A percentile compares a stretch with the other conserved stretches of the same genome.
Evolutionary conservation across 2,329 filamentous ascomycete species (phyloP).

Genomic region (Cytospora schulzeri): DNA sequence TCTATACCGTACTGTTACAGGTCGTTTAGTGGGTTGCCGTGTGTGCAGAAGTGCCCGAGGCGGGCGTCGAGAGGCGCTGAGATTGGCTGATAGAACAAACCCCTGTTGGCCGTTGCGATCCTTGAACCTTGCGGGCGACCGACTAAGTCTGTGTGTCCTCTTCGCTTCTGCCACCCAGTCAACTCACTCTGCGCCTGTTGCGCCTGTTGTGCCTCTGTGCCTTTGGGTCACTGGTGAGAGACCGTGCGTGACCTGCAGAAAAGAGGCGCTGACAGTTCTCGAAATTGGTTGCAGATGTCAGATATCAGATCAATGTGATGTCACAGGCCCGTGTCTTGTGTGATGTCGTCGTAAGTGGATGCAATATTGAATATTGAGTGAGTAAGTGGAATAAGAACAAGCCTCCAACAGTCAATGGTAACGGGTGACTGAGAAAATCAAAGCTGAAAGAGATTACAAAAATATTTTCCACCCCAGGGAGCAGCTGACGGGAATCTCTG

Average conservation of each 20-base stretch:
- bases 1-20: background rate
- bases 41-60: conserved; percentile 15
- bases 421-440: too few species aligned
- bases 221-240: background rate
- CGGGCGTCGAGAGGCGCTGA: conserved; percentile 15
- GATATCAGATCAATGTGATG: background rate
- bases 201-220: too few species aligned
- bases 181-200: too few species aligned
- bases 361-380: background rate
- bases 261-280: conserved; percentile 12
- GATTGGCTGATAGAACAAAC: conserved; percentile 13
- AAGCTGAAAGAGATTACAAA: too few species aligned
- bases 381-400: background rate
- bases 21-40: conserved; percentile 16
- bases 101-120: conserved; percentile 15
- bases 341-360: background rate
- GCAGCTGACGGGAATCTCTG: background rate
- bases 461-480: too few species aligned
- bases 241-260: conserved; percentile 9
- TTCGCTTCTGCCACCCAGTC: background rate
- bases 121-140: conserved; percentile 21
- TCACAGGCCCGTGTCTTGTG: background rate
- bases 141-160: conserved; percentile 20
- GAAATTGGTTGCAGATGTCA: conserved; percentile 18
- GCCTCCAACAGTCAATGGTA: too few species aligned